These are phyloP conservation scores for Ogataea allantospora DNA, from an alignment of 805 yeast species.

Conservation along the genomic window DNA sequence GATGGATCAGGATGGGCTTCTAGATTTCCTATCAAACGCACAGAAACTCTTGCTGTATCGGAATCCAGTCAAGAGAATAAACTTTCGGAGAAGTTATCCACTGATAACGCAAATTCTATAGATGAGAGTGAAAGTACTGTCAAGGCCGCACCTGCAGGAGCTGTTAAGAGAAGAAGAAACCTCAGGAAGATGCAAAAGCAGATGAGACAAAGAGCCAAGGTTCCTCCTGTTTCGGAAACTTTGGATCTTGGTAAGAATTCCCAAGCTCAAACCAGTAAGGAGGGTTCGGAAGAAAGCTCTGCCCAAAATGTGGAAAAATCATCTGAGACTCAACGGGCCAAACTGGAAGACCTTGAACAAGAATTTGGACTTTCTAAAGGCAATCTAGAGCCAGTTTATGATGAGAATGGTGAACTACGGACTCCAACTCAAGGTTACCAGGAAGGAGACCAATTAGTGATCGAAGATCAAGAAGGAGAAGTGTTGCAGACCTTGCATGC, in stretches of 20 bases:
- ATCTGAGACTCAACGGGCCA: too few species aligned
- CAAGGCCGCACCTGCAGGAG: conserved; percentile 59
- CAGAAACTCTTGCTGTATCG: conserved; percentile 61
- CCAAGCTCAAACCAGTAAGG: conserved; percentile 11
- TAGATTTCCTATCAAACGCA: conserved; percentile 80
- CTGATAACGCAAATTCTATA: conserved; percentile 6
- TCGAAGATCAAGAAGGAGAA: conserved; percentile 87
- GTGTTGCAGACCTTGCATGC: conserved; percentile 54
- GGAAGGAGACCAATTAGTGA: conserved; percentile 67
- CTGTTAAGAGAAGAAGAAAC: conserved; percentile 54
- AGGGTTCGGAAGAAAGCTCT: conserved; percentile 10
- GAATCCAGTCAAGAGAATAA: conserved; percentile 11
- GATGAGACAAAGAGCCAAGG: conserved; percentile 18
- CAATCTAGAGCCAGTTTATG: conserved; percentile 30
- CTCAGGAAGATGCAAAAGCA: conserved; percentile 24
- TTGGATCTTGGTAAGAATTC: conserved; percentile 33
- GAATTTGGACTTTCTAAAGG: conserved; percentile 22
- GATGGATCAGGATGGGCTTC: conserved; percentile 84
- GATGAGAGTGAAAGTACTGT: conserved; percentile 13
- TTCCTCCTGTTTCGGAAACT: conserved; percentile 34
- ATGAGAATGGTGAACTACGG: conserved; percentile 35
- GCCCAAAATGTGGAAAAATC: too few species aligned
- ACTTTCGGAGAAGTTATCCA: conserved; percentile 1
- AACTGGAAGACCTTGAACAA: conserved; percentile 16
- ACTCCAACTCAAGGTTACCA: conserved; percentile 49